Evolutionary conservation across 495 filamentous ascomycete species (phyloP).

Genomic region (Penicillium fimorum): DNA sequence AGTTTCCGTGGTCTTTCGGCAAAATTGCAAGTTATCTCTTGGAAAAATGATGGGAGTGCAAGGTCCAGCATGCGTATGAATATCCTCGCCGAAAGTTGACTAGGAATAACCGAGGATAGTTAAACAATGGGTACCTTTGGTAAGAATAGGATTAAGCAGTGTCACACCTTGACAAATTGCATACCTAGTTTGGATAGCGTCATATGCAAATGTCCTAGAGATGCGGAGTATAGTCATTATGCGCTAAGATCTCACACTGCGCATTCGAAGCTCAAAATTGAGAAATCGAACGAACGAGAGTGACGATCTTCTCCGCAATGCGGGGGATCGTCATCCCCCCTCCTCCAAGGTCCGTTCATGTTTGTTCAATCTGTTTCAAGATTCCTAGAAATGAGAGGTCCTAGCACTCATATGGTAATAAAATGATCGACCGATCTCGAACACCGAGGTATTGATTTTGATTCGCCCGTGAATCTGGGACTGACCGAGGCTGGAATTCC

Average conservation of each 20-base stretch:
- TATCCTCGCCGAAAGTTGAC: background rate
- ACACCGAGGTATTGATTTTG: constrained; percentile 7
- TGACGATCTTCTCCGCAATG: constrained; percentile 9
- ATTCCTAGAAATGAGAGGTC: background rate
- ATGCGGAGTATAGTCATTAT: background rate
- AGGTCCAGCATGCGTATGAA: background rate
- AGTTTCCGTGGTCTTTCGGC: background rate
- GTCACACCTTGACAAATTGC: background rate
- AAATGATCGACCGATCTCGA: background rate
- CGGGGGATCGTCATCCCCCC: constrained; percentile 4
- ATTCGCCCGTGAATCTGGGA: background rate
- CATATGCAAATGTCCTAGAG: background rate
- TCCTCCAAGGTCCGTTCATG: background rate
- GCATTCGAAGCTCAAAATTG: background rate
- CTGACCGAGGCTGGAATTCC: constrained; percentile 10
- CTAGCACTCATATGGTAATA: background rate
- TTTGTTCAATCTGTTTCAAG: background rate
- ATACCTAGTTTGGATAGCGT: background rate
- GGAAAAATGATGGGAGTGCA: background rate
- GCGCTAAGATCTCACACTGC: background rate
- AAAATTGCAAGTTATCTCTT: background rate
- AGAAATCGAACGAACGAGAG: background rate
- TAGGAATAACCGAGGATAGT: background rate
- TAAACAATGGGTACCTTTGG: background rate
- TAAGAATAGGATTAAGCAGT: background rate